Conservation (phyloP, 768 basidiomycete genomes). For the Pulveroboletus sp. region DNA sequence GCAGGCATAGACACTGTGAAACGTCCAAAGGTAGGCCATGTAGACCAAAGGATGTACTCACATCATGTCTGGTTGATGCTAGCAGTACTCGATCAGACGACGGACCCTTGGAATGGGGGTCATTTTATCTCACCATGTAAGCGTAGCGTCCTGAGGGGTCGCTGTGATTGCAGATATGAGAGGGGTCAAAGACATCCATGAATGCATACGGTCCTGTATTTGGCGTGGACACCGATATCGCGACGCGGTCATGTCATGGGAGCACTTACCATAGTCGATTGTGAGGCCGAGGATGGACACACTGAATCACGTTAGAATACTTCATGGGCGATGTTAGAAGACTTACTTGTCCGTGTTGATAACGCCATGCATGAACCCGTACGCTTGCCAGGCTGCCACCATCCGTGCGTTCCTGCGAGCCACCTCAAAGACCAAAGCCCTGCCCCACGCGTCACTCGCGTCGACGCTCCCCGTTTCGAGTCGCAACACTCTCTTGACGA, state of each 20-base stretch:
- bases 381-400: constrained; percentile 95
- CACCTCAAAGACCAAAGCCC: constrained; percentile 67
- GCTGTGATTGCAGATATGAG: constrained; percentile 89
- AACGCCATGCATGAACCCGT: constrained; percentile 93
- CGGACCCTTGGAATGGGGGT: neutral
- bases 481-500: constrained; percentile 54
- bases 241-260: neutral
- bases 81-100: constrained; percentile 4
- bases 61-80: constrained; percentile 82
- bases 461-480: constrained; percentile 35
- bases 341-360: constrained; percentile 94
- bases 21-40: neutral
- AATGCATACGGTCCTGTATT: constrained; percentile 79
- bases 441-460: constrained; percentile 61
- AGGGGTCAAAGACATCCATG: constrained; percentile 86
- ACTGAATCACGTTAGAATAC: constrained; percentile 33
- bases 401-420: constrained; percentile 83
- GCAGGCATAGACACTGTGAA: constrained; percentile 66
- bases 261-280: constrained; percentile 61
- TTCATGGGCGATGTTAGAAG: neutral
- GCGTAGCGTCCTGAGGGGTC: constrained; percentile 76
- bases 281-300: constrained; percentile 72
- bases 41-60: constrained; percentile 30
- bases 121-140: constrained; percentile 43
- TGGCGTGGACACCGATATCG: neutral